These are phyloP conservation scores for Backusella mclennaniae DNA, from an alignment of 192 early-diverging fungal species.

Conservation along the genomic window DNA sequence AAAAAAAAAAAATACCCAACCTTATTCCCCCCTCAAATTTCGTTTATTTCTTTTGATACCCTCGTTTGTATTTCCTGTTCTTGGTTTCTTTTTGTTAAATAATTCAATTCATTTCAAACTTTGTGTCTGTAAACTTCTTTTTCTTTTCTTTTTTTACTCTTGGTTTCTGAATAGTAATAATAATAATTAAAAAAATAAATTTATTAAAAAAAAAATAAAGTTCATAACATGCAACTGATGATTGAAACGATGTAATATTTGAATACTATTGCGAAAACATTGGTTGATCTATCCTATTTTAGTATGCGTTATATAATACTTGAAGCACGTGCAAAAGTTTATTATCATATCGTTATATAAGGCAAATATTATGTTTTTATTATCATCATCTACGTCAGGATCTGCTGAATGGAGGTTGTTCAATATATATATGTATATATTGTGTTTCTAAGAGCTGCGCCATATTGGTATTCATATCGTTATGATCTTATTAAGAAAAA, in stretches of 20 bases:
- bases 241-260: background rate
- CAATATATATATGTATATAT: background rate
- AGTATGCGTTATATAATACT: background rate
- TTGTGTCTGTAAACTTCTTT: background rate
- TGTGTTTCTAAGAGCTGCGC: too few species aligned
- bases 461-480: too few species aligned
- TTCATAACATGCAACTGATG: background rate
- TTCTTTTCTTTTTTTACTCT: background rate
- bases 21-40: background rate
- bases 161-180: constrained; percentile 4
- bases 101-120: background rate
- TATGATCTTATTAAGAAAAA: too few species aligned
- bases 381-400: background rate
- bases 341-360: background rate
- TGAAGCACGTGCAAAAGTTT: background rate
- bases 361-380: background rate
- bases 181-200: background rate
- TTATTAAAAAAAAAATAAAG: background rate
- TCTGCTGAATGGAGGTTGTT: background rate
- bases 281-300: background rate
- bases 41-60: background rate
- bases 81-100: constrained; percentile 4
- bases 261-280: background rate
- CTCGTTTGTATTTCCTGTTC: background rate
- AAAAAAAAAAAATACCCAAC: constrained; percentile 10